Evolutionary conservation across 2,329 filamentous ascomycete genomes (phyloP).

Genomic region (Xylaria sp.): DNA sequence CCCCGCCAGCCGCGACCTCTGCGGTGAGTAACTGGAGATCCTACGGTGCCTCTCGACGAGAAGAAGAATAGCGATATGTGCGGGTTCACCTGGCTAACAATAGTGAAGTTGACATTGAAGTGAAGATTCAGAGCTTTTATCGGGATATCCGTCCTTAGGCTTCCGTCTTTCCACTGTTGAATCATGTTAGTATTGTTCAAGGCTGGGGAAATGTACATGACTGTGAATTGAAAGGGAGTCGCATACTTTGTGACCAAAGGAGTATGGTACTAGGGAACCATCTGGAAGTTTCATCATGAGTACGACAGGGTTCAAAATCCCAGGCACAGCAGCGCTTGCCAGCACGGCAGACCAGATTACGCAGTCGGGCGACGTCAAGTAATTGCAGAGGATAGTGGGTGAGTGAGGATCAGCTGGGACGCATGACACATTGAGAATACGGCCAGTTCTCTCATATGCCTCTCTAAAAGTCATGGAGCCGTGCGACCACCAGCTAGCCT

Average conservation of each 20-base stretch:
- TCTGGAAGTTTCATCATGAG: slow-evolving; percentile 87
- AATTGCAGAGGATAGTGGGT: slow-evolving; percentile 91
- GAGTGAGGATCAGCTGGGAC: slow-evolving; percentile 96
- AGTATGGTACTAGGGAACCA: slow-evolving; percentile 85
- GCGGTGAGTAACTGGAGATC: slow-evolving; percentile 92
- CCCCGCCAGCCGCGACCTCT: slow-evolving; percentile 95
- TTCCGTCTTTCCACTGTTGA: slow-evolving; percentile 88
- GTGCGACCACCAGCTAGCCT: slow-evolving; percentile 88
- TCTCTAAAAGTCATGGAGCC: slow-evolving; percentile 95
- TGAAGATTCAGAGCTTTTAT: slow-evolving; percentile 93
- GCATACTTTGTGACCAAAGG: slow-evolving; percentile 84
- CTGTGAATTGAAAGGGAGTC: background rate
- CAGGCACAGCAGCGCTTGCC: slow-evolving; percentile 93
- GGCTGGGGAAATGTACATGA: background rate
- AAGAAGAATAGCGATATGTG: slow-evolving; percentile 99
- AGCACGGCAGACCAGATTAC: slow-evolving; percentile 98
- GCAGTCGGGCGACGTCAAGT: slow-evolving; percentile 93
- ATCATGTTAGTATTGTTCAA: slow-evolving; percentile 20
- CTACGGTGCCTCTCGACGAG: slow-evolving; percentile 89
- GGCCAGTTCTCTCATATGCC: slow-evolving; percentile 91
- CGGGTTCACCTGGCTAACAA: slow-evolving; percentile 89
- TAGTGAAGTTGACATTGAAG: slow-evolving; percentile 98
- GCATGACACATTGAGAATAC: slow-evolving; percentile 95
- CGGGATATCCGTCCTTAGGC: slow-evolving; percentile 92
- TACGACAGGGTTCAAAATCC: slow-evolving; percentile 94